Percentiles rank a stretch among this genome's conserved stretches.
Evolutionary conservation across 306 rosid genomes (phyloP).

Genomic region (Vigna nakashimae): DNA sequence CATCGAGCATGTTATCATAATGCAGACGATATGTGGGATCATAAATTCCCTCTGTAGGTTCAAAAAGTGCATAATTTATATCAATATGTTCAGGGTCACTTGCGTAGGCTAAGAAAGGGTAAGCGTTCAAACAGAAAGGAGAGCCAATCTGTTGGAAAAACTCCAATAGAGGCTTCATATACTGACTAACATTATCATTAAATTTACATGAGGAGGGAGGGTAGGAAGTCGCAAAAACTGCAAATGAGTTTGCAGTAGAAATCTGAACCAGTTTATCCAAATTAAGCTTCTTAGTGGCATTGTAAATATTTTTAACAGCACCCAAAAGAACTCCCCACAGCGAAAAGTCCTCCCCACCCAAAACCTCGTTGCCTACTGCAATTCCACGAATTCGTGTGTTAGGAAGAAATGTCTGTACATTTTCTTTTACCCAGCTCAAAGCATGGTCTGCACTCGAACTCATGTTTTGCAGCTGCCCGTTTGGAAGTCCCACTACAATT

Average conservation of each 20-base stretch:
- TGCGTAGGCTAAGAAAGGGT: slow-evolving; percentile 77
- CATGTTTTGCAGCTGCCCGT: slow-evolving; percentile 71
- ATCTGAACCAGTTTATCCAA: slow-evolving; percentile 69
- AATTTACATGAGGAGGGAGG: slow-evolving; percentile 95
- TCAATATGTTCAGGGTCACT: slow-evolving; percentile 76
- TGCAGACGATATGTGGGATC: slow-evolving; percentile 75
- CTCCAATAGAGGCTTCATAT: slow-evolving; percentile 88
- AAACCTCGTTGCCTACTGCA: slow-evolving; percentile 89
- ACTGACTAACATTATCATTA: slow-evolving; percentile 65
- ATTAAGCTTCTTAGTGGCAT: slow-evolving; percentile 66
- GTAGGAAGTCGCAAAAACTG: slow-evolving; percentile 75
- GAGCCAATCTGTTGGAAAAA: slow-evolving; percentile 85
- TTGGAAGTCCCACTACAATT: slow-evolving; percentile 82
- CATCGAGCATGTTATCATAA: slow-evolving; percentile 98
- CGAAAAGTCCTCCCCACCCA: slow-evolving; percentile 67
- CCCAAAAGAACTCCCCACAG: slow-evolving; percentile 72
- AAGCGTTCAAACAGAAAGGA: slow-evolving; percentile 95
- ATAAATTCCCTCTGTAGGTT: slow-evolving; percentile 68
- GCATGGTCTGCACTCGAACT: slow-evolving; percentile 79
- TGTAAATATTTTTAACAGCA: slow-evolving; percentile 79
- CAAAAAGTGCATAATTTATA: slow-evolving; percentile 90
- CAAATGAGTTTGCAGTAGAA: slow-evolving; percentile 79
- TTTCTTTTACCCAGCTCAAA: slow-evolving; percentile 86
- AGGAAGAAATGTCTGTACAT: slow-evolving; percentile 86
- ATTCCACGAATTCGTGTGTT: slow-evolving; percentile 77